A percentile compares a stretch with the other conserved stretches of the same genome.
These are phyloP conservation scores for Fragilaria radians DNA, from an alignment of 108 stramenopile species.

Conservation along the genomic window DNA sequence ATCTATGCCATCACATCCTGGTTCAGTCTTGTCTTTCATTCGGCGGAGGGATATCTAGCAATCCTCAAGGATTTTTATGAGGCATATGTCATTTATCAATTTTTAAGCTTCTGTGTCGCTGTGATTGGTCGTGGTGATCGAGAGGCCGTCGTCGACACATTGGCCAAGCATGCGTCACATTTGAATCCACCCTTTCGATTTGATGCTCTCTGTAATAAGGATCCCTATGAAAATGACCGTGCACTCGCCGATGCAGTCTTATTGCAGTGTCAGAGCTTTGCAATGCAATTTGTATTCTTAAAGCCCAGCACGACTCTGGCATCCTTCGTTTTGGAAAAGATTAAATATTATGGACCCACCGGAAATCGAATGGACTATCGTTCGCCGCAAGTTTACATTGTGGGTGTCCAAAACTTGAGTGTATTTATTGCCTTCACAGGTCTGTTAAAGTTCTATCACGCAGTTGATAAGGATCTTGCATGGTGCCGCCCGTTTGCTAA, in stretches of 20 bases:
- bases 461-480: conserved; percentile 73
- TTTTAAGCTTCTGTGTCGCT: conserved; percentile 81
- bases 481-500: conserved; percentile 62
- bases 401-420: conserved; percentile 71
- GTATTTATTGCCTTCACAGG: conserved; percentile 87
- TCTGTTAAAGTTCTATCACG: conserved; percentile 89
- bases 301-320: conserved; percentile 68
- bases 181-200: conserved; percentile 56
- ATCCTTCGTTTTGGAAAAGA: conserved; percentile 51
- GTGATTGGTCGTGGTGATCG: conserved; percentile 84
- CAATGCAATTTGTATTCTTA: conserved; percentile 91
- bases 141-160: conserved; percentile 57
- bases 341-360: conserved; percentile 63
- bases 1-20: conserved; percentile 76
- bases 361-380: conserved; percentile 51
- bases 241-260: conserved; percentile 74
- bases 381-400: conserved; percentile 72
- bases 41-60: conserved; percentile 70
- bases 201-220: conserved; percentile 20
- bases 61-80: conserved; percentile 89
- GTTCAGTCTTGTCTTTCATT: conserved; percentile 77
- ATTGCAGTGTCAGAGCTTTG: conserved; percentile 79
- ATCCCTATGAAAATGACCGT: conserved; percentile 39
- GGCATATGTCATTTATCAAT: conserved; percentile 88
- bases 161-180: conserved; percentile 57